phyloP scores from a whole-genome alignment of 176 grass and related monocot genomes.

The Aegilops longissima region DNA sequence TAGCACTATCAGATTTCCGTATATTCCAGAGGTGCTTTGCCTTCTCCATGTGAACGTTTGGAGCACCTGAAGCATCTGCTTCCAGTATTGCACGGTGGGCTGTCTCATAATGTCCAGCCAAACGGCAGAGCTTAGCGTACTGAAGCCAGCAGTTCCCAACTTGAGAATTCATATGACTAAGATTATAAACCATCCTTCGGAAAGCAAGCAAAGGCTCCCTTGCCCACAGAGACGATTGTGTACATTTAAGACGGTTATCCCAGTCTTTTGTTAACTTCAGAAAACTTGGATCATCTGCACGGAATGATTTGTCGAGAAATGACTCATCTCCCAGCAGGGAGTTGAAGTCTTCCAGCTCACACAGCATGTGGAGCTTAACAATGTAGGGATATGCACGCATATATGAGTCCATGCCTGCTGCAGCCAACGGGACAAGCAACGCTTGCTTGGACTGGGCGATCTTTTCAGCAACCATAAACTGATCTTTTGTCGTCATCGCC shows the following conservation, averaged over 20 bases:
- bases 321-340: conserved; percentile 69
- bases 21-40: conserved; percentile 91
- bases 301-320: conserved; percentile 77
- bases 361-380: conserved; percentile 93
- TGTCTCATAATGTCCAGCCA: conserved; percentile 87
- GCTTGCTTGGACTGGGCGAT: conserved; percentile 87
- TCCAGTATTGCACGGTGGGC: conserved; percentile 91
- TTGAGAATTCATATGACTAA: conserved; percentile 72
- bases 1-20: conserved; percentile 86
- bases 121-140: conserved; percentile 91
- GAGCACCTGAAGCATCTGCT: conserved; percentile 80
- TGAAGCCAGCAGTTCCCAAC: conserved; percentile 97
- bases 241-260: conserved; percentile 92
- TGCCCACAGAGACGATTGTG: conserved; percentile 87
- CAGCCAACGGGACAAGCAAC: conserved; percentile 84
- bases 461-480: conserved; percentile 74
- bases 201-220: conserved; percentile 96
- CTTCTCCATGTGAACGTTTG: conserved; percentile 90
- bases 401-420: conserved; percentile 97
- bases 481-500: conserved; percentile 92
- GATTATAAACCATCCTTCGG: conserved; percentile 76
- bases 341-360: conserved; percentile 89
- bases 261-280: conserved; percentile 76
- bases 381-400: conserved; percentile 99
- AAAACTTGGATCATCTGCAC: conserved; percentile 64